phyloP scores from a whole-genome alignment of 176 grass and related monocot genomes.

The Rhipidocladum racemiflorum region DNA sequence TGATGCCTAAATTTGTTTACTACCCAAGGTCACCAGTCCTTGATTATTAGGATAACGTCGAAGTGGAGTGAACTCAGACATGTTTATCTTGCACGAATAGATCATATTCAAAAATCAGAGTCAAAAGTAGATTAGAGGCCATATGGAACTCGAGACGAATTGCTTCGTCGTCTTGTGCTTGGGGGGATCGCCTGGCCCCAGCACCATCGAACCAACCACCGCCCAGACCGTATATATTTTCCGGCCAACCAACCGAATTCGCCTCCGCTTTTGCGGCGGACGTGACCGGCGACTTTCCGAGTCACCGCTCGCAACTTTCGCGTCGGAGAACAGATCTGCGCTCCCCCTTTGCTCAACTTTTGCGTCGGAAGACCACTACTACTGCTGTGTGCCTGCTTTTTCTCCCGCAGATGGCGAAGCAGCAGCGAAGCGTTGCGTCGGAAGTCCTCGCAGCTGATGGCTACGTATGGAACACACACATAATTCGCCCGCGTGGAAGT shows the following conservation, averaged over 20 bases:
- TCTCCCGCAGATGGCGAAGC: constrained; percentile 18
- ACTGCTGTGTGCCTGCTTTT: constrained; percentile 38
- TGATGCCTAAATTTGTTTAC: constrained; percentile 10
- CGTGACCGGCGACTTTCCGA: constrained; percentile 50
- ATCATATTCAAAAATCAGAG: not conserved
- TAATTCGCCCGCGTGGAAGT: not conserved
- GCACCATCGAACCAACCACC: not conserved
- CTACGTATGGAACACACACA: not conserved
- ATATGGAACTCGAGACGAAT: constrained; percentile 29
- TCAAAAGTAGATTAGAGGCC: too few relatives aligned
- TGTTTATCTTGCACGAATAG: constrained; percentile 12
- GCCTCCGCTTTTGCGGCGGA: constrained; percentile 11
- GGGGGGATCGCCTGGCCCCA: not conserved
- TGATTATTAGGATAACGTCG: not conserved
- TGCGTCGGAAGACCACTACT: constrained; percentile 60
- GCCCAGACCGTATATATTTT: not conserved
- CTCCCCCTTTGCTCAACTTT: constrained; percentile 16
- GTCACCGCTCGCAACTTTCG: constrained; percentile 46
- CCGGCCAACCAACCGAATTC: constrained; percentile 18
- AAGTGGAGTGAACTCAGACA: not conserved
- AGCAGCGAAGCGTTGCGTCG: not conserved
- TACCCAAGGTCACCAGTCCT: not conserved
- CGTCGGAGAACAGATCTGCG: constrained; percentile 8
- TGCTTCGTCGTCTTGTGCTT: not conserved
- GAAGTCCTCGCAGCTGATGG: constrained; percentile 21